Conservation (phyloP, 495 filamentous ascomycete species). For the Apiosordaria backusii region DNA sequence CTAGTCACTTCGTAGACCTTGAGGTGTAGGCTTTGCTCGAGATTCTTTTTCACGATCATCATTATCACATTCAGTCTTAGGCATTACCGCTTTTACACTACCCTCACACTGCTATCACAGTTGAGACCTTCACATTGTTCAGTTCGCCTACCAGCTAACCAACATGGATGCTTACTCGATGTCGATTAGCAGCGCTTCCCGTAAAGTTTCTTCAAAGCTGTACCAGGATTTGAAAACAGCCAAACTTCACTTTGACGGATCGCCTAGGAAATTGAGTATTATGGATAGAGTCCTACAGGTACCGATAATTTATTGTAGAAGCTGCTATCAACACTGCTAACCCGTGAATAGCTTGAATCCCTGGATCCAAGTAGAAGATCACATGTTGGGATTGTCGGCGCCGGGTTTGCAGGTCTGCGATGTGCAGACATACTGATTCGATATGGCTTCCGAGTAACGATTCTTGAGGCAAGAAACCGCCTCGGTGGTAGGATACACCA, state of each 20-base stretch:
- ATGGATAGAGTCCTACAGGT: constrained; percentile 29
- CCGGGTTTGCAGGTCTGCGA: constrained; percentile 80
- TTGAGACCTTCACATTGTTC: background rate
- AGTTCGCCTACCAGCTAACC: background rate
- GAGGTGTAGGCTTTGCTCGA: background rate
- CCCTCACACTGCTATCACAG: background rate
- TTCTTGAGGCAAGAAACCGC: constrained; percentile 80
- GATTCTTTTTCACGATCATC: background rate
- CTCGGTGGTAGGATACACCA: constrained; percentile 75
- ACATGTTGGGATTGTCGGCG: constrained; percentile 73
- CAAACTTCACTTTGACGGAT: constrained; percentile 13
- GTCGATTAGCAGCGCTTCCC: constrained; percentile 42
- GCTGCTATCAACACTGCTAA: background rate
- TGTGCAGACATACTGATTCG: constrained; percentile 79
- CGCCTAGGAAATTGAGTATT: constrained; percentile 27
- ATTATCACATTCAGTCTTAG: background rate
- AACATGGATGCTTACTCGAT: constrained; percentile 52
- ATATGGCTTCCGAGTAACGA: constrained; percentile 75
- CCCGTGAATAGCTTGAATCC: constrained; percentile 32
- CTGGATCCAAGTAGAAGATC: constrained; percentile 34
- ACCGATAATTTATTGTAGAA: background rate
- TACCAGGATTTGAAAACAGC: constrained; percentile 46
- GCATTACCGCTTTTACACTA: background rate
- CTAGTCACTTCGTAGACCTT: background rate
- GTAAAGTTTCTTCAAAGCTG: constrained; percentile 41